These are phyloP conservation scores for Geotrichum reessii DNA, from an alignment of 1,139 yeast species.

Conservation along the genomic window DNA sequence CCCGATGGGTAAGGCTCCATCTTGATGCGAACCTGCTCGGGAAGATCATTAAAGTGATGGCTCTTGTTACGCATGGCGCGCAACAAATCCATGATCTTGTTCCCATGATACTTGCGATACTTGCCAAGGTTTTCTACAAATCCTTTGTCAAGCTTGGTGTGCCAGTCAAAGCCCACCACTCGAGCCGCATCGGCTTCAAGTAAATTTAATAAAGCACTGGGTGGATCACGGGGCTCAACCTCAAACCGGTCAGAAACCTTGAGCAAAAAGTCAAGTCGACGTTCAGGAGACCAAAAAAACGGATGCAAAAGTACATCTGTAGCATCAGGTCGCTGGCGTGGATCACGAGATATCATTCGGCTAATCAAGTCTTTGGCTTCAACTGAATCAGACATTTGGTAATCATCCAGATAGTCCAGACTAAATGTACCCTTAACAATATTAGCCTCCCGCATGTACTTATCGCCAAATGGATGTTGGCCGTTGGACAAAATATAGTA, in stretches of 20 bases:
- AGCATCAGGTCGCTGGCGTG: conserved; percentile 70
- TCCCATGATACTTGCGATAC: conserved; percentile 79
- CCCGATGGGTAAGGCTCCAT: conserved; percentile 84
- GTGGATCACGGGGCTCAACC: conserved; percentile 80
- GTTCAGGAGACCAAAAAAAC: conserved; percentile 70
- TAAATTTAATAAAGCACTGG: conserved; percentile 54
- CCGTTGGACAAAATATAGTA: conserved; percentile 82
- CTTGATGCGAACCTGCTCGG: conserved; percentile 47
- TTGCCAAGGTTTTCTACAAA: conserved; percentile 82
- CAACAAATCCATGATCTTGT: conserved; percentile 72
- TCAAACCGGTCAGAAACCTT: conserved; percentile 91
- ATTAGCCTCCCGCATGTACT: conserved; percentile 81
- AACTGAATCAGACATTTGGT: conserved; percentile 42
- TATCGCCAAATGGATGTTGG: conserved; percentile 89
- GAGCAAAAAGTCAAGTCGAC: conserved; percentile 72
- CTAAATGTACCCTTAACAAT: conserved; percentile 69
- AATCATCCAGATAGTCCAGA: conserved; percentile 43
- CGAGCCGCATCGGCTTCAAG: conserved; percentile 53
- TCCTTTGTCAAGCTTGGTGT: conserved; percentile 56
- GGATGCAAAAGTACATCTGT: conserved; percentile 71
- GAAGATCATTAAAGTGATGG: conserved; percentile 89
- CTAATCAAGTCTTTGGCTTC: conserved; percentile 71
- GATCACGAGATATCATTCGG: conserved; percentile 65
- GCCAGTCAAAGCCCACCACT: conserved; percentile 74
- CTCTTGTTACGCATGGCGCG: conserved; percentile 88